These are phyloP conservation scores for Wickerhamomyces tratensis DNA, from an alignment of 805 yeast genomes.

Conservation along the genomic window DNA sequence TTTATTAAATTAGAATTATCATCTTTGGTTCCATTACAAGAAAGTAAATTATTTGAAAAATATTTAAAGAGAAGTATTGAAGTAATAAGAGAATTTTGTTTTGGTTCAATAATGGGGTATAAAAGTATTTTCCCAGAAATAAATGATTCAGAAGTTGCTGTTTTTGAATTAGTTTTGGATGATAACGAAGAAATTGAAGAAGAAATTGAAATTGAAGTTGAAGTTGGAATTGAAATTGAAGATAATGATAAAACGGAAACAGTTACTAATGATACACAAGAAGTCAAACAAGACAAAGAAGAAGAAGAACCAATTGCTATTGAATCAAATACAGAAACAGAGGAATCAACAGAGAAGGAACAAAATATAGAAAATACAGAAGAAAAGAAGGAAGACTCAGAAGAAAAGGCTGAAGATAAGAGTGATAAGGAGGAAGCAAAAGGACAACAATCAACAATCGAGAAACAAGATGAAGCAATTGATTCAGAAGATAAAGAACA, in stretches of 20 bases:
- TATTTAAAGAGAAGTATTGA: constrained; percentile 76
- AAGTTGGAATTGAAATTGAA: constrained; percentile 8
- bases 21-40: constrained; percentile 44
- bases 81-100: constrained; percentile 74
- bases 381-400: constrained; percentile 1
- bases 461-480: constrained; percentile 2
- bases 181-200: constrained; percentile 14
- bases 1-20: constrained; percentile 56
- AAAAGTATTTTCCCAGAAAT: constrained; percentile 48
- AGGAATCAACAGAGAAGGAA: constrained; percentile 9
- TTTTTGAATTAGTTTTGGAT: constrained; percentile 7
- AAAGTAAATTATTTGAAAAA: constrained; percentile 41
- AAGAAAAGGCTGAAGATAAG: not conserved
- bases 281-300: constrained; percentile 15
- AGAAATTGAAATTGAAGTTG: constrained; percentile 19
- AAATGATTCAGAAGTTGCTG: constrained; percentile 13
- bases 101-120: constrained; percentile 60
- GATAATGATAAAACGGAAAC: constrained; percentile 8
- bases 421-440: not conserved
- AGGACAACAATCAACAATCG: constrained; percentile 5
- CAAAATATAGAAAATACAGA: not conserved
- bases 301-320: too few species aligned
- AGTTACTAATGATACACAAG: not conserved
- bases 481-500: not conserved
- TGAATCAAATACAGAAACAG: too few species aligned